phyloP scores from a whole-genome alignment of 1,139 yeast species.

The Kodamaea ohmeri region DNA sequence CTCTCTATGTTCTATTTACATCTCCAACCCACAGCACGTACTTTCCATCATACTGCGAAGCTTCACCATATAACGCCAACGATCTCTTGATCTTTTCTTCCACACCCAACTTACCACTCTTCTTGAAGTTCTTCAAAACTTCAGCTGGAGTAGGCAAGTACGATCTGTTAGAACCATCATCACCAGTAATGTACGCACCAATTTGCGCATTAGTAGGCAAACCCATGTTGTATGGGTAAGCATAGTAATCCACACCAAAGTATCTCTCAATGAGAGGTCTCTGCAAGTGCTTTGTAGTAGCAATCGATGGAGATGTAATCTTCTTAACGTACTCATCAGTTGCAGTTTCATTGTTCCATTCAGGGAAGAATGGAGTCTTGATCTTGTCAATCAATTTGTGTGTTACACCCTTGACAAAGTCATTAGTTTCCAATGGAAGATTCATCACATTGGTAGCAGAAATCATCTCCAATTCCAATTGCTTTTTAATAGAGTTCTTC shows the following conservation, averaged over 20 bases:
- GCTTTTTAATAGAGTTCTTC: slow-evolving; percentile 56
- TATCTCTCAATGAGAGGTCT: slow-evolving; percentile 43
- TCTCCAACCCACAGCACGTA: slow-evolving; percentile 56
- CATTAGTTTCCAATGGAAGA: slow-evolving; percentile 52
- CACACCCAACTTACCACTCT: slow-evolving; percentile 60
- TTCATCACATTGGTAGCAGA: slow-evolving; percentile 76
- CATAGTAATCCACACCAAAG: slow-evolving; percentile 51
- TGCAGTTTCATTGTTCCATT: slow-evolving; percentile 42
- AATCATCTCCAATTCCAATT: slow-evolving; percentile 70
- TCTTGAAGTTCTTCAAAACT: slow-evolving; percentile 59
- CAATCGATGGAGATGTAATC: slow-evolving; percentile 23
- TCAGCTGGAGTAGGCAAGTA: slow-evolving; percentile 68
- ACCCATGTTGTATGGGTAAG: slow-evolving; percentile 77
- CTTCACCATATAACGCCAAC: slow-evolving; percentile 60
- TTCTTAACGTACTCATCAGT: slow-evolving; percentile 22
- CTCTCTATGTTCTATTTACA: slow-evolving; percentile 9
- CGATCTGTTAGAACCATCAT: slow-evolving; percentile 59
- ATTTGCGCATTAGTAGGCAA: slow-evolving; percentile 68
- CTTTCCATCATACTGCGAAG: slow-evolving; percentile 53
- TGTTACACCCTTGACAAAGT: slow-evolving; percentile 73
- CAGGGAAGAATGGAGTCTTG: slow-evolving; percentile 48
- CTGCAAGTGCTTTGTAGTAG: slow-evolving; percentile 29
- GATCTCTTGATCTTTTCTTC: slow-evolving; percentile 53
- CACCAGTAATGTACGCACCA: slow-evolving; percentile 60
- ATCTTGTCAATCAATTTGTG: slow-evolving; percentile 68